These are phyloP conservation scores for Aschersonia sp. DNA, from an alignment of 2,329 filamentous ascomycete species.

Conservation along the genomic window DNA sequence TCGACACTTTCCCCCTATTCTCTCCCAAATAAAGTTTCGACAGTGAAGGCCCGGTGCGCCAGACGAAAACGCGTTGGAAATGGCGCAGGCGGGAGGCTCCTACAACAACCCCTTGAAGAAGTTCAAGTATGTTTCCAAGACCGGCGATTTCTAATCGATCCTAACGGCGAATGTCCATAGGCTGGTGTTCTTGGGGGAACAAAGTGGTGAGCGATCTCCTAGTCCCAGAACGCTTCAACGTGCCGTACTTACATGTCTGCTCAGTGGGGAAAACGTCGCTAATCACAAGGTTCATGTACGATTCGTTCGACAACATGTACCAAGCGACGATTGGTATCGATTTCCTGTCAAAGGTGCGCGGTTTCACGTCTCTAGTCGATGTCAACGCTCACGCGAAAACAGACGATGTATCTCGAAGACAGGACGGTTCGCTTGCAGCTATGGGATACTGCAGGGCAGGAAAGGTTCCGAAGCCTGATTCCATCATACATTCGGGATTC, in stretches of 20 bases:
- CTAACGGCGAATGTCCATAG: constrained; percentile 26
- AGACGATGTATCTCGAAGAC: constrained; percentile 99
- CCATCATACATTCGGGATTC: constrained; percentile 98
- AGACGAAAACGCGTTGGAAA: constrained; percentile 24
- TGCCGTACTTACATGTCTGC: constrained; percentile 10
- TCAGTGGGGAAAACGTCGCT: constrained; percentile 95
- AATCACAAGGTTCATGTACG: constrained; percentile 99
- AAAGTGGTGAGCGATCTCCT: constrained; percentile 62
- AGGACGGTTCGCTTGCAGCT: constrained; percentile 92
- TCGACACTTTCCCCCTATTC: too few species aligned
- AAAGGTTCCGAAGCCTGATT: constrained; percentile 91
- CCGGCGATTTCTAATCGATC: background rate
- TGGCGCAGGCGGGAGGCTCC: constrained; percentile 71
- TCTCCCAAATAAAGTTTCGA: too few species aligned
- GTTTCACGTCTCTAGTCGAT: background rate
- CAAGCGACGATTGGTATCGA: constrained; percentile 99
- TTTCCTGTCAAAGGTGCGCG: constrained; percentile 82
- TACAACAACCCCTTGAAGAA: constrained; percentile 99
- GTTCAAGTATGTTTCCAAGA: constrained; percentile 61
- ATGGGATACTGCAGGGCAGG: constrained; percentile 97
- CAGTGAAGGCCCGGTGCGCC: background rate
- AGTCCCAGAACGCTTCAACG: background rate
- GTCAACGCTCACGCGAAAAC: constrained; percentile 1
- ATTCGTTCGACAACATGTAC: constrained; percentile 99
- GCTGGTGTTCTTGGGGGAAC: constrained; percentile 93